Percentiles rank a stretch among this genome's conserved stretches.
Conservation (phyloP, 352 stramenopile genomes). For the Phytophthora quininea region DNA sequence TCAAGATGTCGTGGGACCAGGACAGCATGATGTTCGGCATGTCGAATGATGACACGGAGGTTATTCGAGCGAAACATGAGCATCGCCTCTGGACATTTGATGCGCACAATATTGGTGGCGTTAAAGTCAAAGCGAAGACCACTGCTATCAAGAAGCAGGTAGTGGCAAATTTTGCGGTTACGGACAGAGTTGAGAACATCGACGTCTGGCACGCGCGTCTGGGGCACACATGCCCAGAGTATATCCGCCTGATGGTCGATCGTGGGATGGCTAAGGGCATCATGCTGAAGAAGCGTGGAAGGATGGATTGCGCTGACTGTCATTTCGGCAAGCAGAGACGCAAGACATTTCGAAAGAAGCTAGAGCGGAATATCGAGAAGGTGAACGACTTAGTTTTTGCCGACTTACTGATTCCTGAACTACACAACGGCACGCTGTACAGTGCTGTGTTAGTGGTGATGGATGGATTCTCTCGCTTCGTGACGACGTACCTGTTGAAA, state of each 20-base stretch:
- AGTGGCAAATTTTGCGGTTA: slow-evolving; percentile 12
- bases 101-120: neutral
- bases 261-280: slow-evolving; percentile 17
- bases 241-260: slow-evolving; percentile 21
- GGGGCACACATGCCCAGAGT: slow-evolving; percentile 14
- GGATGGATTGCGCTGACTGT: slow-evolving; percentile 17
- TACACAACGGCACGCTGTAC: slow-evolving; percentile 9
- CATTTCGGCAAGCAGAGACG: slow-evolving; percentile 21
- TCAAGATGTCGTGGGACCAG: slow-evolving; percentile 10
- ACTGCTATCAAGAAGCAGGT: slow-evolving; percentile 8
- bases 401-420: slow-evolving; percentile 16
- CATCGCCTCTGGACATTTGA: slow-evolving; percentile 11
- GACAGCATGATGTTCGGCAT: slow-evolving; percentile 2
- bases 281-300: slow-evolving; percentile 10
- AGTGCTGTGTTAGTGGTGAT: slow-evolving; percentile 8
- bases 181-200: slow-evolving; percentile 13
- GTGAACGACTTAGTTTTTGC: slow-evolving; percentile 20
- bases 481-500: slow-evolving; percentile 14
- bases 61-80: slow-evolving; percentile 10
- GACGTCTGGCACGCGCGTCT: slow-evolving; percentile 9
- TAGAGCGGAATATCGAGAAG: slow-evolving; percentile 3
- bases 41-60: slow-evolving; percentile 8
- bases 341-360: slow-evolving; percentile 14
- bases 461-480: slow-evolving; percentile 13
- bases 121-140: neutral